A percentile compares a stretch with the other conserved stretches of the same genome.
These are phyloP conservation scores for Suillus fuscotomentosus DNA, from an alignment of 768 basidiomycete species.

Conservation along the genomic window DNA sequence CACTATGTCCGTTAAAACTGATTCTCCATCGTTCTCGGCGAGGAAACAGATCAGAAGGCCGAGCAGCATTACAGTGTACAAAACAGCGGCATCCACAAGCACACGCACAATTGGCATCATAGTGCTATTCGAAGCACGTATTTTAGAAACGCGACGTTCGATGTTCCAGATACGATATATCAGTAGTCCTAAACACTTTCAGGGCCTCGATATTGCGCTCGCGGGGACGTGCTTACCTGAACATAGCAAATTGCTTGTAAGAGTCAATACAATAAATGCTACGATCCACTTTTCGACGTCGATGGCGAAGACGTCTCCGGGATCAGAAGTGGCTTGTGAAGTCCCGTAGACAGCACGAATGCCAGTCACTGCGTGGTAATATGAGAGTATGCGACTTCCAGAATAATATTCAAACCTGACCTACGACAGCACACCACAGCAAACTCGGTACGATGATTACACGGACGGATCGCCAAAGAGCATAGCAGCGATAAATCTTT, in stretches of 20 bases:
- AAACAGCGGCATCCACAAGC: conserved; percentile 5
- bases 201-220: background rate
- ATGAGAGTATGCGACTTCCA: background rate
- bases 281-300: conserved; percentile 4
- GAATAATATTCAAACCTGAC: background rate
- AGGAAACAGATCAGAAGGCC: conserved; percentile 6
- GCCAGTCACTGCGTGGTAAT: background rate
- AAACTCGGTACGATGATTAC: background rate
- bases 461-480: background rate
- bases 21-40: background rate
- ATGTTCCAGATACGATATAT: conserved; percentile 7
- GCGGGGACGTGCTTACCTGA: conserved; percentile 2
- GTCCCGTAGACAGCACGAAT: background rate
- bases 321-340: background rate
- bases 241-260: conserved; percentile 1
- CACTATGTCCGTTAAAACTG: conserved; percentile 6
- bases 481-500: background rate
- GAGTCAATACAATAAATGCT: background rate
- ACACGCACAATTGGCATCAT: conserved; percentile 2
- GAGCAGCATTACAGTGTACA: conserved; percentile 9
- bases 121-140: background rate
- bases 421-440: background rate
- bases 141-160: background rate
- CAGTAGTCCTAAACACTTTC: background rate
- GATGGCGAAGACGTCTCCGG: background rate